These are phyloP conservation scores for Leccinum imitatum DNA, from an alignment of 768 basidiomycete genomes.

Conservation along the genomic window DNA sequence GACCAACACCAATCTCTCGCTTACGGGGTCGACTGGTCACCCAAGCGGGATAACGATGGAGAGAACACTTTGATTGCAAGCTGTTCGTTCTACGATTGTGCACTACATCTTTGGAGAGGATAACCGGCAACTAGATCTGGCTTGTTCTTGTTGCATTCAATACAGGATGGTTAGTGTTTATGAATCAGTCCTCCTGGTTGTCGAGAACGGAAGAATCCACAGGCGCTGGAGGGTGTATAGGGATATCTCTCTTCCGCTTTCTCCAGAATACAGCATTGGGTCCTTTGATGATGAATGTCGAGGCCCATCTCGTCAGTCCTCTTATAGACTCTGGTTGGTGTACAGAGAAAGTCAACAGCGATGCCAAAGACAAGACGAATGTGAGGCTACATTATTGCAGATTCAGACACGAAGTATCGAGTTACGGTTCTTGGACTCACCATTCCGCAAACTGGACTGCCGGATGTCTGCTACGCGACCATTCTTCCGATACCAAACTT, in stretches of 20 bases:
- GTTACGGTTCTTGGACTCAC: constrained; percentile 36
- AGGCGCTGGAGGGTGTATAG: constrained; percentile 13
- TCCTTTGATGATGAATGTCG: constrained; percentile 65
- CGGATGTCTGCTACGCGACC: constrained; percentile 45
- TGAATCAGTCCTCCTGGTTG: not conserved
- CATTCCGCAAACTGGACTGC: constrained; percentile 50
- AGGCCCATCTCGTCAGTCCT: constrained; percentile 71
- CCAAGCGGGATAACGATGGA: constrained; percentile 30
- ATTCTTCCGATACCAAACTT: constrained; percentile 56
- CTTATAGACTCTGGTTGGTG: constrained; percentile 66
- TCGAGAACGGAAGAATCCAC: not conserved
- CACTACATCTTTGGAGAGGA: constrained; percentile 74
- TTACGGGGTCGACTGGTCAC: constrained; percentile 92
- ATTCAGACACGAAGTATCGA: constrained; percentile 10
- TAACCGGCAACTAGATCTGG: constrained; percentile 33
- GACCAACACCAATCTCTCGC: constrained; percentile 81
- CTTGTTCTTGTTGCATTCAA: not conserved
- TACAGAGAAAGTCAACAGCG: constrained; percentile 59
- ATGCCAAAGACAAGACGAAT: constrained; percentile 64
- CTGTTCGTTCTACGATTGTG: constrained; percentile 95
- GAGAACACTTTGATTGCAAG: constrained; percentile 66
- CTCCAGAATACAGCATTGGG: constrained; percentile 56
- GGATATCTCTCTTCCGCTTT: constrained; percentile 24
- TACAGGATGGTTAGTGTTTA: not conserved
- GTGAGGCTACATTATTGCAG: constrained; percentile 41